Conservation (phyloP, 208 protist genomes). For the Crithidia mellificae region DNA sequence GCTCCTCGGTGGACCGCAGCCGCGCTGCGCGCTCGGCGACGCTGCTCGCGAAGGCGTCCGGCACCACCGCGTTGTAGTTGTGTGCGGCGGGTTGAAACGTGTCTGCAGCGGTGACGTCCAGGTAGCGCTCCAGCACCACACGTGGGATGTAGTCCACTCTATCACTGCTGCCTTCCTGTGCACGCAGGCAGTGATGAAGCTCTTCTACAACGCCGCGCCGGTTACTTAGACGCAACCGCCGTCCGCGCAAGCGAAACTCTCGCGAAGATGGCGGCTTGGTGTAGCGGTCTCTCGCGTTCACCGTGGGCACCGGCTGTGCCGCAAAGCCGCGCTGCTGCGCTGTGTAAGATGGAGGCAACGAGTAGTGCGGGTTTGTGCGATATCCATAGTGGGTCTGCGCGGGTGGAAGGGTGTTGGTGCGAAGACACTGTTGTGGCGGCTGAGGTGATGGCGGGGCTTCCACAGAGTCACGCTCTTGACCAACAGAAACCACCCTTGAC, state of each 20-base stretch:
- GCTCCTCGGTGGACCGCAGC: conserved; percentile 30
- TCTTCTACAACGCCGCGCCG: conserved; percentile 16
- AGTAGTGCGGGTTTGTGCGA: conserved; percentile 30
- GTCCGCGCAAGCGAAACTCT: conserved; percentile 4
- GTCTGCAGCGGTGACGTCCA: conserved; percentile 6
- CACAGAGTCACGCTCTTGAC: not conserved
- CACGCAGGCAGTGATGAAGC: conserved; percentile 5
- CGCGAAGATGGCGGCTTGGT: not conserved
- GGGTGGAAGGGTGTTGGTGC: too few species aligned
- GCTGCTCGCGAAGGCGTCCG: conserved; percentile 28
- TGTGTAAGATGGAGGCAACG: conserved; percentile 27
- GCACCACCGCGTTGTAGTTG: conserved; percentile 34
- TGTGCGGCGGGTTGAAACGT: conserved; percentile 9
- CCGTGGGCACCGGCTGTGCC: conserved; percentile 5
- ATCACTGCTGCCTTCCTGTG: not conserved
- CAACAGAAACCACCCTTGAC: not conserved
- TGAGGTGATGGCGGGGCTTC: not conserved
- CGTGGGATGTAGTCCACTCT: conserved; percentile 7
- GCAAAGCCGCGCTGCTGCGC: not conserved
- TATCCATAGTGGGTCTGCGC: too few species aligned
- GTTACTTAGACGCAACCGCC: not conserved
- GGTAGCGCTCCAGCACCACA: conserved; percentile 14
- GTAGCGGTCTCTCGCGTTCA: conserved; percentile 12
- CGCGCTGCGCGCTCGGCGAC: conserved; percentile 19
- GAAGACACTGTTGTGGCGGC: not conserved